These are phyloP conservation scores for Adansonia digitata DNA, from an alignment of 345 rosid genomes.

Conservation along the genomic window DNA sequence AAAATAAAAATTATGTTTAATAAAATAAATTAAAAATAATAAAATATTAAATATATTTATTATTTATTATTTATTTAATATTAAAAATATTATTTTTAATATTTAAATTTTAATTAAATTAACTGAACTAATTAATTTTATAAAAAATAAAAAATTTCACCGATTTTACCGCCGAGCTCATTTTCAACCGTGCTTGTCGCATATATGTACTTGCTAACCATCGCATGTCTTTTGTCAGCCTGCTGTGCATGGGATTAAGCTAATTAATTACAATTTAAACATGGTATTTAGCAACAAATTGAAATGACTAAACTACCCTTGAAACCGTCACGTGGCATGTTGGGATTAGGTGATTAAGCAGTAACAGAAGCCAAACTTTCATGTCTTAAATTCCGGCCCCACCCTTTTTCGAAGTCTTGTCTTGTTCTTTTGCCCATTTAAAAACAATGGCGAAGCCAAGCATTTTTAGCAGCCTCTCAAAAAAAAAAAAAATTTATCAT, in stretches of 20 bases:
- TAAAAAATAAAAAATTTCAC: too few species aligned
- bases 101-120: too few species aligned
- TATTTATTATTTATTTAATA: too few species aligned
- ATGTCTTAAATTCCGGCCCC: background rate
- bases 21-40: too few species aligned
- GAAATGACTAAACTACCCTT: conserved; percentile 20
- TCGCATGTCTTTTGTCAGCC: background rate
- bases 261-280: background rate
- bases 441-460: conserved; percentile 24
- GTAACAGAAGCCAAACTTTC: background rate
- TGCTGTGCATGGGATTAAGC: conserved; percentile 20
- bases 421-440: conserved; percentile 17
- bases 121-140: too few species aligned
- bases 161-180: background rate
- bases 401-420: background rate
- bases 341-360: background rate
- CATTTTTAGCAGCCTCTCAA: conserved; percentile 15
- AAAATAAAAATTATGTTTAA: too few species aligned
- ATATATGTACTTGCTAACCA: background rate
- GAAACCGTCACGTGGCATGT: background rate
- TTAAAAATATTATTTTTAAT: too few species aligned
- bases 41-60: too few species aligned
- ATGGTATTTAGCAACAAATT: background rate
- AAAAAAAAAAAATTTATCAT: background rate
- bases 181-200: background rate